These are phyloP conservation scores for Friedmanniomyces simplex DNA, from an alignment of 495 filamentous ascomycete genomes.

Conservation along the genomic window DNA sequence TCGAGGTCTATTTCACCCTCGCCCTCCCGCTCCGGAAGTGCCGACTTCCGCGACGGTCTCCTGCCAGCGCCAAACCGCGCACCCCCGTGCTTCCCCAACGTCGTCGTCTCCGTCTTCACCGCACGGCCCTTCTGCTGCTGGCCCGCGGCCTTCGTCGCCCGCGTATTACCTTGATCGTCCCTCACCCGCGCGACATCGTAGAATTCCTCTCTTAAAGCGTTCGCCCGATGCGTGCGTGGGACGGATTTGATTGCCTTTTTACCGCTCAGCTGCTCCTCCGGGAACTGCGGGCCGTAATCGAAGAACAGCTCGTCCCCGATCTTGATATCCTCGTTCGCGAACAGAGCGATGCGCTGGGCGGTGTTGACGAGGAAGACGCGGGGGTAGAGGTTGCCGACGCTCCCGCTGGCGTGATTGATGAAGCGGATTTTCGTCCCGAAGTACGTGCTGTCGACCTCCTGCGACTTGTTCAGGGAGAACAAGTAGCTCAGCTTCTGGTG, in stretches of 20 bases:
- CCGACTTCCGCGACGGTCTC: background rate
- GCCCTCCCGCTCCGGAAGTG: too few species aligned
- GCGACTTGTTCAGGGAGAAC: conserved; percentile 46
- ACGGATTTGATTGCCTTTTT: too few species aligned
- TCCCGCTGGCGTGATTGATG: conserved; percentile 52
- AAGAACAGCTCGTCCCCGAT: conserved; percentile 62
- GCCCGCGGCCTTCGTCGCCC: conserved; percentile 2
- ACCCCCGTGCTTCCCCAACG: background rate
- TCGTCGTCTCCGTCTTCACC: background rate
- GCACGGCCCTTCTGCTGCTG: background rate
- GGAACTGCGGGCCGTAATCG: conserved; percentile 39
- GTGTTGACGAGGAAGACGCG: conserved; percentile 53
- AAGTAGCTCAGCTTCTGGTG: conserved; percentile 51
- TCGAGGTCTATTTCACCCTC: background rate
- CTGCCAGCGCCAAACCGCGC: background rate
- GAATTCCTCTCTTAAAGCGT: background rate
- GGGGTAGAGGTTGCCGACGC: conserved; percentile 43
- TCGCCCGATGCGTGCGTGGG: too few species aligned
- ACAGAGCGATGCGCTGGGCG: conserved; percentile 58
- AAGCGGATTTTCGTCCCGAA: conserved; percentile 50
- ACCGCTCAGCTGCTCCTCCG: conserved; percentile 7
- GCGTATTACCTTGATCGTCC: conserved; percentile 5
- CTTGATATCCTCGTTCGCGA: conserved; percentile 46
- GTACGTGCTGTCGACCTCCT: conserved; percentile 38
- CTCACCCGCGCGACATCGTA: background rate